Percentiles rank a stretch among this genome's conserved stretches.
These are phyloP conservation scores for Strobilomyces dryophilus DNA, from an alignment of 768 basidiomycete genomes.

Conservation along the genomic window DNA sequence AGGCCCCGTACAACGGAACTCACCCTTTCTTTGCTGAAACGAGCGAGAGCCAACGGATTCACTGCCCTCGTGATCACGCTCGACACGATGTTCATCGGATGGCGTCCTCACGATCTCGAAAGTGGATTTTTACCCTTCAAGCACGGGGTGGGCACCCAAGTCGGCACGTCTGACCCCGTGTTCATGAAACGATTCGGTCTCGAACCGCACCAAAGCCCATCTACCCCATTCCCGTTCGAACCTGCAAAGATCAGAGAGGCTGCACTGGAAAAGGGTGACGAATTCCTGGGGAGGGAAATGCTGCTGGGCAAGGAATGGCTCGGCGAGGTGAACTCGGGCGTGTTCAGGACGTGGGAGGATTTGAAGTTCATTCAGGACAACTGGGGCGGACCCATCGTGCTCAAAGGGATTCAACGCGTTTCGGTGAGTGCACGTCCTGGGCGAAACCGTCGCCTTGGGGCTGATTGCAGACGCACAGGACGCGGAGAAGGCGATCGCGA, in stretches of 20 bases:
- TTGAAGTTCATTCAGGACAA: conserved; percentile 61
- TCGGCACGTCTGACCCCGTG: conserved; percentile 70
- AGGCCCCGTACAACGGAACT: conserved; percentile 39
- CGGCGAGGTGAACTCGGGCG: conserved; percentile 56
- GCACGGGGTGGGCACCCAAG: conserved; percentile 64
- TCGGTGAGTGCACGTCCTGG: conserved; percentile 37
- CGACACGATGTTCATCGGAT: conserved; percentile 70
- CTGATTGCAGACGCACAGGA: conserved; percentile 29
- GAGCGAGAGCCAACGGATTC: conserved; percentile 65
- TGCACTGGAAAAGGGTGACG: conserved; percentile 44
- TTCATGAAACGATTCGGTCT: conserved; percentile 62
- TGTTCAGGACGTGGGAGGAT: conserved; percentile 68
- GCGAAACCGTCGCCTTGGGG: background rate
- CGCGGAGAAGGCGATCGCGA: conserved; percentile 47
- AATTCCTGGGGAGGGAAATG: conserved; percentile 32
- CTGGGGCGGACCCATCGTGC: conserved; percentile 73
- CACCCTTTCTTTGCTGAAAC: conserved; percentile 58
- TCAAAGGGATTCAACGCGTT: conserved; percentile 74
- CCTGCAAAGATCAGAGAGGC: conserved; percentile 40
- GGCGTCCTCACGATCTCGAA: conserved; percentile 73
- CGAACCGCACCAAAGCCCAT: conserved; percentile 37
- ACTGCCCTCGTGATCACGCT: conserved; percentile 73
- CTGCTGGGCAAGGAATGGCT: conserved; percentile 61
- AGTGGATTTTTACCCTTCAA: conserved; percentile 61
- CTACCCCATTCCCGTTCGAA: conserved; percentile 57